phyloP scores from a whole-genome alignment of 2,329 filamentous ascomycete species.

The Fusarium torreyae region DNA sequence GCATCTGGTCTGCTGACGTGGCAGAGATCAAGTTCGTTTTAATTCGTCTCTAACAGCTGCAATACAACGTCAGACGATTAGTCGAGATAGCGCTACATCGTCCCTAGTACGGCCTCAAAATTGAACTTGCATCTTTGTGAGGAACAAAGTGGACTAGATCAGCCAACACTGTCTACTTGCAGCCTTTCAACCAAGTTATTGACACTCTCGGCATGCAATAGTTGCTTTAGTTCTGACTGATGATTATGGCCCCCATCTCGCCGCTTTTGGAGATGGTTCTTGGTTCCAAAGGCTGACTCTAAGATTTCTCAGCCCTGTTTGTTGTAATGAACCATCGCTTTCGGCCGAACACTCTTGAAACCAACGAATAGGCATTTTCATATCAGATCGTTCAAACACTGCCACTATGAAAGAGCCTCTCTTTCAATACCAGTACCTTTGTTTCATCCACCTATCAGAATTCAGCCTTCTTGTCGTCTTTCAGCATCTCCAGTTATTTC shows the following conservation, averaged over 20 bases:
- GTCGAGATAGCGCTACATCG: slow-evolving; percentile 1
- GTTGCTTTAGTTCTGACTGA: slow-evolving; percentile 22
- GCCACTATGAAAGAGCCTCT: slow-evolving; percentile 6
- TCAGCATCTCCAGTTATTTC: slow-evolving; percentile 8
- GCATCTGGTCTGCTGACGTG: slow-evolving; percentile 44
- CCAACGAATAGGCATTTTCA: not conserved
- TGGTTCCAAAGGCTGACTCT: not conserved
- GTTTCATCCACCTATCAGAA: slow-evolving; percentile 3
- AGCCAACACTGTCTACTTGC: not conserved
- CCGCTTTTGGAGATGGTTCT: slow-evolving; percentile 20
- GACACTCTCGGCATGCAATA: slow-evolving; percentile 19
- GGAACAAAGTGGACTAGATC: not conserved
- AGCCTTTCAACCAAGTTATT: slow-evolving; percentile 18
- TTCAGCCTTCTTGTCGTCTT: not conserved
- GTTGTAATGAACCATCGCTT: not conserved
- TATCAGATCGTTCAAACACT: slow-evolving; percentile 10
- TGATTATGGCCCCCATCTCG: slow-evolving; percentile 18
- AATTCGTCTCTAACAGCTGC: slow-evolving; percentile 26
- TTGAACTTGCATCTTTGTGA: slow-evolving; percentile 1
- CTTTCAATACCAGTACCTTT: slow-evolving; percentile 1
- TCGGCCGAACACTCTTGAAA: not conserved
- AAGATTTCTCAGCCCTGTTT: slow-evolving; percentile 15
- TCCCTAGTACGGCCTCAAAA: slow-evolving; percentile 29
- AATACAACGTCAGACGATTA: slow-evolving; percentile 38
- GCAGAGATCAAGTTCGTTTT: slow-evolving; percentile 16